Evolutionary conservation across 192 early-diverging fungal species (phyloP), one percentile per base, ranked within the genome.

Genomic region (Irineochytrium annulatum): DNA sequence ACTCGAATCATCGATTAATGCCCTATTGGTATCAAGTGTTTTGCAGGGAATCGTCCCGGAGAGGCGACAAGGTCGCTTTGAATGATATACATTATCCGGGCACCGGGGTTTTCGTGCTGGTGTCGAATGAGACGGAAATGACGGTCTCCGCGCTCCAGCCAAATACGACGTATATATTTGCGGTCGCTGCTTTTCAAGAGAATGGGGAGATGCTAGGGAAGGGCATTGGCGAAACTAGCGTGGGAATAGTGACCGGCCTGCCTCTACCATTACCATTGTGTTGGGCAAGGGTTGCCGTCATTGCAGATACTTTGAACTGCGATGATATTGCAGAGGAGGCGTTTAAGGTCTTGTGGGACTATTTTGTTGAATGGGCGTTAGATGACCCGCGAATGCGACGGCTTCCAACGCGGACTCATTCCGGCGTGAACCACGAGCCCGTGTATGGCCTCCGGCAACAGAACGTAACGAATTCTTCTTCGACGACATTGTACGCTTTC

Each of bases 251-350:
- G 8, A 45, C 71, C 14, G 57, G 35, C n/a, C 52, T 70, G 8
- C 65, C 75, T 6, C 62, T 73, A n/a, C 75, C 75, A 16, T 58
- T 73, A 20, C 22, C 57, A 17, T 39, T 70, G n/a, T 73, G 71
- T 43, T 73, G 62, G 63, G 57, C 39, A 16, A 26, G 64, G 11
- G 3, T 73, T 17, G 59, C 68, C 13, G 6, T 64, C 17, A 41
- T 72, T 58, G 56, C 69, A 1, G 63, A 72, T 34, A 67, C 59
- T 31, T 51, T 57, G 22, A 20, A 33, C 6, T 72, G 65, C 39
- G 55, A 62, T 20, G 63, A 65, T 30, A 57, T 76, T 45, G 74
- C 74, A 13, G 60, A 66, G 29, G 34, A 30, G 11, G 57, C 58
- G 3, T 63, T 53, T 43, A 32, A 45, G n/a, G n/a, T 51, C 30